Evolutionary conservation across 495 filamentous ascomycete species (phyloP).

Genomic region (Penicillium psychrofluorescens): DNA sequence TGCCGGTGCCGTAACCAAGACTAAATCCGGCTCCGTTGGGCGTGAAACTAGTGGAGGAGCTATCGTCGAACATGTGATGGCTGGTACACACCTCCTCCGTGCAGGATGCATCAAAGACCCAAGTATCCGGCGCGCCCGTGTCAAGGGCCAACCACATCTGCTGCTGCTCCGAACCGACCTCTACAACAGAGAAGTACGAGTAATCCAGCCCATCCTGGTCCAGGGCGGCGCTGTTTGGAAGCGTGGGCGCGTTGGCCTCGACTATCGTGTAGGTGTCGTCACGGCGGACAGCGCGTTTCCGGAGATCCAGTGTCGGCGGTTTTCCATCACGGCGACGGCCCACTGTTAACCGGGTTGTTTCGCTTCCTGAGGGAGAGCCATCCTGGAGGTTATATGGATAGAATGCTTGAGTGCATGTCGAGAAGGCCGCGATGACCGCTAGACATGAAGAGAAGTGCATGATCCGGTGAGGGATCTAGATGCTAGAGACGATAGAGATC

Average conservation of each 20-base stretch:
- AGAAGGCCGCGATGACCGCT: slow-evolving; percentile 16
- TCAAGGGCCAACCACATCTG: slow-evolving; percentile 70
- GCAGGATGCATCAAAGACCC: slow-evolving; percentile 68
- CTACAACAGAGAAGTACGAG: slow-evolving; percentile 67
- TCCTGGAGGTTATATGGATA: slow-evolving; percentile 24
- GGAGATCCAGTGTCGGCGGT: slow-evolving; percentile 23
- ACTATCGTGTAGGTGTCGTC: slow-evolving; percentile 52
- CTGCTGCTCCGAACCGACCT: slow-evolving; percentile 57
- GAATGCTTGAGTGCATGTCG: slow-evolving; percentile 24
- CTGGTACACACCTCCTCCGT: slow-evolving; percentile 48
- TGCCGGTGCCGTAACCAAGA: slow-evolving; percentile 67
- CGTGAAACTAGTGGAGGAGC: slow-evolving; percentile 26
- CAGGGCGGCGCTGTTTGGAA: slow-evolving; percentile 53
- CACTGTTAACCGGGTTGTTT: too few relatives aligned
- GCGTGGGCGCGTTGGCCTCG: slow-evolving; percentile 42
- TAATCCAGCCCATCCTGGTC: slow-evolving; percentile 71
- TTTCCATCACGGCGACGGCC: slow-evolving; percentile 1
- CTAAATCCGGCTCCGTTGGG: slow-evolving; percentile 1
- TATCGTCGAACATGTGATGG: slow-evolving; percentile 60
- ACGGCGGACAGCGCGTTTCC: slow-evolving; percentile 26
- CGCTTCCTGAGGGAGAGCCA: too few relatives aligned
- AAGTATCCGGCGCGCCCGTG: slow-evolving; percentile 69
- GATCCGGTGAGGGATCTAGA: slow-evolving; percentile 21
- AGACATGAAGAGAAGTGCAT: slow-evolving; percentile 31
- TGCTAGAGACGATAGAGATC: not conserved